Base-by-base conservation (phyloP, 2,329 filamentous ascomycete species). In the Ustilaginoidea virens region DNA sequence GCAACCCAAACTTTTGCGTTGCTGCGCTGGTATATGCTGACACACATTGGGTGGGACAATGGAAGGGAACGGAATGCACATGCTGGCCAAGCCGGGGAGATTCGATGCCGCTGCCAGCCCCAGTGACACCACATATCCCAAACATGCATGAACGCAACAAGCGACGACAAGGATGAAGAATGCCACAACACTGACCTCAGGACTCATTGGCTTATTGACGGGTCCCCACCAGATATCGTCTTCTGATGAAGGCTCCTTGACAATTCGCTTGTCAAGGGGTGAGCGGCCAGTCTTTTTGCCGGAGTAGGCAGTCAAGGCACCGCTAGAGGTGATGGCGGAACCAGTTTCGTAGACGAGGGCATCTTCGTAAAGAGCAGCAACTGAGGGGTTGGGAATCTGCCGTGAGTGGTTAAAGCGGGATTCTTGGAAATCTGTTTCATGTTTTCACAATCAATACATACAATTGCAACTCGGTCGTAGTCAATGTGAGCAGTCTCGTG, bases 401-500 rank as follows among this genome's bases (percentile, higher is more conserved):
- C 19, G 16, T 7, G 9, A 23, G 3, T 26, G 13, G 24, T 27
- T 22, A 29, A 3, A 25, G 9, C 17, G 14, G 8, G 8, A 7
- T 8, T 13, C n/a, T 28, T 5, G 13, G 10, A 8, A n/a, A n/a
- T n/a, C n/a, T n/a, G n/a, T n/a, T n/a, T n/a, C n/a, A n/a, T n/a
- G n/a, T n/a, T n/a, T n/a, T n/a, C n/a, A 17, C 13, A 10, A 23
- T 2, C 13, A 17, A 16, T 4, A 38, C 81, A 56, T 70, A 92
- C 86, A 67, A 98, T 98, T 39, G 90, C 82, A 49, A 98, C 90
- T 52, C 85, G 80, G 61, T 96, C 81, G 56, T 96, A 98, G 69
- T 98, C 90, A 52, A 98, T 98, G 69, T 98, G 87, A 43, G 90
- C 90, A 52, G 79, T 85, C 60, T 94, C 83, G 60, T 96, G 86